Evolutionary conservation across 2,329 filamentous ascomycete genomes (phyloP).

Genomic region (Catunica adiposa): DNA sequence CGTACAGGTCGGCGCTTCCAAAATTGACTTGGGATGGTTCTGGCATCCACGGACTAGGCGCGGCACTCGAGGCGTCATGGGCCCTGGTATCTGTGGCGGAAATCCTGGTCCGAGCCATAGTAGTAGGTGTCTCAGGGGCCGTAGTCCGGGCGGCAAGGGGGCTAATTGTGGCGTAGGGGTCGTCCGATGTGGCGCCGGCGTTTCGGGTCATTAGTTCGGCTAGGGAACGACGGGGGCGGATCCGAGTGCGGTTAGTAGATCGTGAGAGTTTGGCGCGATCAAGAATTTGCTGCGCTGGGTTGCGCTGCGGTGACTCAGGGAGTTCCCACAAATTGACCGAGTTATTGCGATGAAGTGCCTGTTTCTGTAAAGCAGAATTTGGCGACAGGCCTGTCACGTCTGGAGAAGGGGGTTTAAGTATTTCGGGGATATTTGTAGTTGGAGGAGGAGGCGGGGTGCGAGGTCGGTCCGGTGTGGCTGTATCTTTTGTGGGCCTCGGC

Average conservation of each 20-base stretch:
- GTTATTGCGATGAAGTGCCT: background rate
- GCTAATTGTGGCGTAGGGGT: slow-evolving; percentile 1
- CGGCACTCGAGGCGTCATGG: background rate
- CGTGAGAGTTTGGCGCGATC: slow-evolving; percentile 1
- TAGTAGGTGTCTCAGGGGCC: slow-evolving; percentile 14
- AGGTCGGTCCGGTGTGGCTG: background rate
- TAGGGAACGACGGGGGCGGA: background rate
- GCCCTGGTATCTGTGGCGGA: background rate
- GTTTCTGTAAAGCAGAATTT: background rate
- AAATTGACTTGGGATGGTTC: slow-evolving; percentile 13
- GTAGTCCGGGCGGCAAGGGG: slow-evolving; percentile 5
- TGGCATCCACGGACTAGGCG: slow-evolving; percentile 12
- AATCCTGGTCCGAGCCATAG: slow-evolving; percentile 13
- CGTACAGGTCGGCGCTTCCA: slow-evolving; percentile 4
- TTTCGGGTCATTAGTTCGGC: background rate
- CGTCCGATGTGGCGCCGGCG: background rate
- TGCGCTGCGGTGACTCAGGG: slow-evolving; percentile 10
- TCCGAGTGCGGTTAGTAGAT: background rate
- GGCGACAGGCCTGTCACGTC: background rate
- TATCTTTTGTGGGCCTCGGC: background rate
- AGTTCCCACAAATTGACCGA: slow-evolving; percentile 9
- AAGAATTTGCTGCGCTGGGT: slow-evolving; percentile 4
- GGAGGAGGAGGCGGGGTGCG: slow-evolving; percentile 5
- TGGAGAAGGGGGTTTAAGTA: background rate
- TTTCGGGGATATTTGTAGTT: background rate